These are phyloP conservation scores for Herpetospermum pedunculosum DNA, from an alignment of 306 rosid species.

Conservation along the genomic window DNA sequence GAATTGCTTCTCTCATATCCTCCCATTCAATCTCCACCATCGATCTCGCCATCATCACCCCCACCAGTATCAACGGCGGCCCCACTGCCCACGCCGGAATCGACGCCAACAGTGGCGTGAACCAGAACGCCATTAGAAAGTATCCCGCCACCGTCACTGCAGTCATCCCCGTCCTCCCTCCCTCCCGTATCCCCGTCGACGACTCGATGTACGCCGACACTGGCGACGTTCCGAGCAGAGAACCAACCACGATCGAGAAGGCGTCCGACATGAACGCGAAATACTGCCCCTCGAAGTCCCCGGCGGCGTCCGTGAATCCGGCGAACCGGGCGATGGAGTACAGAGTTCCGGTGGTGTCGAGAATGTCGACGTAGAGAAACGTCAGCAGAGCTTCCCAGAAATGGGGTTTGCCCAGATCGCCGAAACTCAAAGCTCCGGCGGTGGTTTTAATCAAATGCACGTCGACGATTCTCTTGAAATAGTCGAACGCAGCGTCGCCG, in stretches of 20 bases:
- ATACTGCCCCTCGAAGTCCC: slow-evolving; percentile 82
- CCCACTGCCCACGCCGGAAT: slow-evolving; percentile 99
- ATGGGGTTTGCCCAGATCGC: slow-evolving; percentile 31
- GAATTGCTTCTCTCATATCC: slow-evolving; percentile 82
- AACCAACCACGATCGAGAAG: slow-evolving; percentile 77
- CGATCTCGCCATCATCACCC: slow-evolving; percentile 83
- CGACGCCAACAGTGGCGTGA: slow-evolving; percentile 87
- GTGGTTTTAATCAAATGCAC: slow-evolving; percentile 55
- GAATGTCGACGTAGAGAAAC: slow-evolving; percentile 69
- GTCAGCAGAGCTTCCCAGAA: slow-evolving; percentile 87
- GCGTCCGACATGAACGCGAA: slow-evolving; percentile 97
- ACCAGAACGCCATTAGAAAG: slow-evolving; percentile 64
- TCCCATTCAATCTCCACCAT: slow-evolving; percentile 87
- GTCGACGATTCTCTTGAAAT: slow-evolving; percentile 72
- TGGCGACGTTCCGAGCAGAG: slow-evolving; percentile 71
- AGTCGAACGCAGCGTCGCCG: slow-evolving; percentile 42
- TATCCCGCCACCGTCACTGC: slow-evolving; percentile 67
- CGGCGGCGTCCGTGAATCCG: slow-evolving; percentile 53
- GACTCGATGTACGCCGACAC: slow-evolving; percentile 81
- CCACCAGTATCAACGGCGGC: slow-evolving; percentile 86
- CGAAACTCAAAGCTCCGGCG: slow-evolving; percentile 76
- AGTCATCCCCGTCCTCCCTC: slow-evolving; percentile 89
- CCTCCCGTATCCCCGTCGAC: slow-evolving; percentile 83
- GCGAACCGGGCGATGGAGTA: slow-evolving; percentile 88
- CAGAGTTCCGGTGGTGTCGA: slow-evolving; percentile 80